Evolutionary conservation across 257 asterid species (phyloP), one percentile per base, ranked within the genome.

Genomic region (Solanum corneliomulleri): DNA sequence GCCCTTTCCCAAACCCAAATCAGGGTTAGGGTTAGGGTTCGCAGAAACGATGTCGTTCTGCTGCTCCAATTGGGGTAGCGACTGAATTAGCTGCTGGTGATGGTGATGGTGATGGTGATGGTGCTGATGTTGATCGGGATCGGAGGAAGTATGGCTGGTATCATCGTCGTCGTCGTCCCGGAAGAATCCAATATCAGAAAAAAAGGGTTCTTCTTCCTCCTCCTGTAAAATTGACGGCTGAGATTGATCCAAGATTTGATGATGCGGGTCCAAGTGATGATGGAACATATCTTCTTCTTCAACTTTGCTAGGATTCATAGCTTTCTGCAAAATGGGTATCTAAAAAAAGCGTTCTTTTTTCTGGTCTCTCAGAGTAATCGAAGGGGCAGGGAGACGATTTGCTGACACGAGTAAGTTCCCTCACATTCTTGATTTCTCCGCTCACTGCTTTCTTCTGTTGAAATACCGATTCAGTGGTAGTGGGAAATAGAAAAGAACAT

Each of bases 91-190:
- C 52, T 92, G 95, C 56, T 72, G 45, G 45, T 66, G 37, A 13
- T 68, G 74, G 4, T 92, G 95, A 44, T 66, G 35, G 35, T 35
- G 37, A 35, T 72, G 45, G 45, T 72, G 47, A 35, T 72, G 47
- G 9, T 72, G 41, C 25, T 31, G 44, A 76, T 76, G 83, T n/a
- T 91, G 88, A 82, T 94, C 98, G 33, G 95, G 91, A 70, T 94
- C 98, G 72, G 98, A 95, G 2, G 99, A 95, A 20, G 95, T 91
- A 87, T 91, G 98, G 91, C 98, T 94, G 88, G 89, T 93, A 88
- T 91, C 96, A 10, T 95, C 99, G 58, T 94, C 98, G 2, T 94
- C 98, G 86, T 92, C 98, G 72, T 93, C 97, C 31, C 95, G 95
- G 94, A 95, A 93, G 87, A 95, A 93, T 20, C 91, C 93, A 81